Conservation (phyloP, 331 rosid species). For the Arachis monticola region DNA sequence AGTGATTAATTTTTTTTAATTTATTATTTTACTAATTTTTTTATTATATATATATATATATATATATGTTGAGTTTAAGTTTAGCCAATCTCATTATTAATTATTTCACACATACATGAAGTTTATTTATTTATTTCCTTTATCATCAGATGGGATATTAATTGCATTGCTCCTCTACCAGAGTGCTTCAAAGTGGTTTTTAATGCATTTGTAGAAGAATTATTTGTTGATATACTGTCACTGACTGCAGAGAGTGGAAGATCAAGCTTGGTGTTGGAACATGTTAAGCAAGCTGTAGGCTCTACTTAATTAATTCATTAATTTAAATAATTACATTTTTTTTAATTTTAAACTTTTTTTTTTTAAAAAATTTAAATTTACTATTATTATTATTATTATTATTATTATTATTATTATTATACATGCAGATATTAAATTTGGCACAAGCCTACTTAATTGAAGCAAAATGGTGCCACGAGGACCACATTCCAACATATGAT, state of each 20-base stretch:
- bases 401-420: not conserved
- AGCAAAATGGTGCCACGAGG: constrained; percentile 40
- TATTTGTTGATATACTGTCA: constrained; percentile 39
- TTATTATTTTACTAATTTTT: too few species aligned
- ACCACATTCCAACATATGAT: constrained; percentile 37
- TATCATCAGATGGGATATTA: constrained; percentile 54
- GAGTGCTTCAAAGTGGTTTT: constrained; percentile 51
- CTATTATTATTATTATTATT: not conserved
- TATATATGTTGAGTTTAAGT: too few species aligned
- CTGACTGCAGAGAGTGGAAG: constrained; percentile 22
- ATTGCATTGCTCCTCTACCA: constrained; percentile 39
- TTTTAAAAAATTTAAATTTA: too few species aligned
- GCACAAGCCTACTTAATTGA: constrained; percentile 28
- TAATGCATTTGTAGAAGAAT: constrained; percentile 21
- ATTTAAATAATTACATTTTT: too few species aligned
- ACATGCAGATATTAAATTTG: constrained; percentile 12
- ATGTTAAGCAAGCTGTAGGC: constrained; percentile 48
- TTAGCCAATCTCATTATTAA: too few species aligned
- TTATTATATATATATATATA: too few species aligned
- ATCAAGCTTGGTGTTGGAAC: constrained; percentile 28
- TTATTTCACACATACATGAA: too few species aligned
- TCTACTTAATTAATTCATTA: not conserved
- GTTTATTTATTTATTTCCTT: too few species aligned
- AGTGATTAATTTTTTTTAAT: not conserved
- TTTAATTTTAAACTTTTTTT: too few species aligned